Evolutionary conservation across 495 filamentous ascomycete species (phyloP).

Genomic region (Tetracladium setigerum): DNA sequence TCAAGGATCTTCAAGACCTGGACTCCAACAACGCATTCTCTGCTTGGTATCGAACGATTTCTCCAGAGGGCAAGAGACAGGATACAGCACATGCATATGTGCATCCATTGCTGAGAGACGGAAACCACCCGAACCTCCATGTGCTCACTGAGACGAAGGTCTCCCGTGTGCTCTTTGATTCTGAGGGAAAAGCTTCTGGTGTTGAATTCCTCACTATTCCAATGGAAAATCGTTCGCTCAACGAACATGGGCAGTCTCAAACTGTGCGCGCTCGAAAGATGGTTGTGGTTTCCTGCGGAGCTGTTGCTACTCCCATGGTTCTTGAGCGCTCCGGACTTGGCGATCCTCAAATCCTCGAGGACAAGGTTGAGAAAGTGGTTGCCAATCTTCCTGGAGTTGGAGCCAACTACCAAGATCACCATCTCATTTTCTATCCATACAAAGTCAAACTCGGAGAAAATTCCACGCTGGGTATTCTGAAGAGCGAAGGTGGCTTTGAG

Average conservation of each 20-base stretch:
- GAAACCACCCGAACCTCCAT: constrained; percentile 38
- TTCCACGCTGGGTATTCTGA: constrained; percentile 1
- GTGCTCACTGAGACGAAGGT: constrained; percentile 40
- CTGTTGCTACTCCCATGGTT: constrained; percentile 46
- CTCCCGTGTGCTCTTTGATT: constrained; percentile 38
- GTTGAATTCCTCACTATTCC: constrained; percentile 31
- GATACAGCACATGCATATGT: constrained; percentile 33
- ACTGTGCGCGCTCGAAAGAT: constrained; percentile 33
- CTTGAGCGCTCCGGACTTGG: constrained; percentile 74
- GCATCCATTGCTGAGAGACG: constrained; percentile 32
- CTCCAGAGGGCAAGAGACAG: constrained; percentile 32
- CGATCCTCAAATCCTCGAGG: constrained; percentile 48
- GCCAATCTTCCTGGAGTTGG: constrained; percentile 69
- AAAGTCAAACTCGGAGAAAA: constrained; percentile 4
- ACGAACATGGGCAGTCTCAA: background rate
- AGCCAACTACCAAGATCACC: constrained; percentile 46
- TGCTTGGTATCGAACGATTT: constrained; percentile 3
- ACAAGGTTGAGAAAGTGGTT: constrained; percentile 57
- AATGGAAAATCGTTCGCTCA: background rate
- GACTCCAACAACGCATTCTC: constrained; percentile 1
- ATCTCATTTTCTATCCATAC: constrained; percentile 16
- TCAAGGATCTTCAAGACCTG: constrained; percentile 12
- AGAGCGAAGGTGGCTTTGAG: constrained; percentile 15
- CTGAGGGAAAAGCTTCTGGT: constrained; percentile 25
- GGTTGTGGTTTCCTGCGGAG: constrained; percentile 47